Evolutionary conservation across 2,329 filamentous ascomycete species (phyloP).

Genomic region (Tolypocladium cylindrosporum): DNA sequence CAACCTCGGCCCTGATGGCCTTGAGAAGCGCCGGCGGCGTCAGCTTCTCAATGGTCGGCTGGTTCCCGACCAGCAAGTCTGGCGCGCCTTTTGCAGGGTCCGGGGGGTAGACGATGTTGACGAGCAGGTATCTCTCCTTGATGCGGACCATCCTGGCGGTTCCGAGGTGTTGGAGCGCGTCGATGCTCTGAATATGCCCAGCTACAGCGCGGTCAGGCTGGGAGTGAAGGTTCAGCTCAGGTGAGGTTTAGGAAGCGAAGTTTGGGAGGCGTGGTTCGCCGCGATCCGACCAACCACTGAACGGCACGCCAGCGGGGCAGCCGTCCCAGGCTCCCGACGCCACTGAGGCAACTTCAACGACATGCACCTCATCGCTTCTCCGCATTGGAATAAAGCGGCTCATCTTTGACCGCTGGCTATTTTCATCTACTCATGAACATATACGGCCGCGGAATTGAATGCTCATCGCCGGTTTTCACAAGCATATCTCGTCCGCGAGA

Average conservation of each 20-base stretch:
- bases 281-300: background rate
- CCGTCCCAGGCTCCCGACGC: background rate
- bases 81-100: conserved; percentile 35
- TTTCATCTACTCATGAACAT: background rate
- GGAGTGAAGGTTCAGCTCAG: background rate
- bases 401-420: background rate
- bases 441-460: background rate
- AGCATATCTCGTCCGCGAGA: background rate
- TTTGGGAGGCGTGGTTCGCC: background rate
- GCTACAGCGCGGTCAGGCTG: background rate
- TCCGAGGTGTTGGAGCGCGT: background rate
- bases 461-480: background rate
- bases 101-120: conserved; percentile 82
- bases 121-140: conserved; percentile 91
- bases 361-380: background rate
- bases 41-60: conserved; percentile 65
- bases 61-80: conserved; percentile 63
- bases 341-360: background rate
- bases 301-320: background rate
- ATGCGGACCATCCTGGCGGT: conserved; percentile 69
- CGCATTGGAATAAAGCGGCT: background rate
- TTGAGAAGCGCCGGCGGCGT: conserved; percentile 55
- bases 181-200: background rate
- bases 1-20: conserved; percentile 60
- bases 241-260: background rate